Evolutionary conservation across 2,329 filamentous ascomycete genomes (phyloP).

Genomic region (Ceratocystis destructans): DNA sequence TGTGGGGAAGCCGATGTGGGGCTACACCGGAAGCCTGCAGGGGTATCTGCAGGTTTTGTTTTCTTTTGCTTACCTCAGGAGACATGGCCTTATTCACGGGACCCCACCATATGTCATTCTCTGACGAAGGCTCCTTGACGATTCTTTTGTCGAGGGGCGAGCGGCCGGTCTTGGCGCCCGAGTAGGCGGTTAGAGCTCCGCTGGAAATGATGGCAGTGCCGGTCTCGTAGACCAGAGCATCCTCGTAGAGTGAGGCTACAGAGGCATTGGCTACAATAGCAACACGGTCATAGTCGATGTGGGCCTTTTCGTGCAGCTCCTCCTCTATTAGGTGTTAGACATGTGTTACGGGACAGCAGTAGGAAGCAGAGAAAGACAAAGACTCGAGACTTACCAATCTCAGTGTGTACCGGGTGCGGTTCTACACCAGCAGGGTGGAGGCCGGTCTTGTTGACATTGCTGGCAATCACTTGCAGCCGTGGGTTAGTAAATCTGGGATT

Average conservation of each 20-base stretch:
- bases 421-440: constrained; percentile 83
- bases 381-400: constrained; percentile 49
- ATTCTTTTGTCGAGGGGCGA: constrained; percentile 96
- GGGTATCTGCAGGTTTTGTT: background rate
- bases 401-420: constrained; percentile 81
- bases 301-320: constrained; percentile 90
- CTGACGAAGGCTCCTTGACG: constrained; percentile 77
- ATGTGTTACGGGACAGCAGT: background rate
- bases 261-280: constrained; percentile 95
- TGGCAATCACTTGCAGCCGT: constrained; percentile 35
- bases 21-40: background rate
- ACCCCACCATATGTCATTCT: constrained; percentile 96
- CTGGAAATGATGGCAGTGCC: constrained; percentile 94
- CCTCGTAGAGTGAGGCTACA: constrained; percentile 92
- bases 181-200: constrained; percentile 92
- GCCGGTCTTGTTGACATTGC: constrained; percentile 74
- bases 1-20: constrained; percentile 11
- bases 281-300: constrained; percentile 98
- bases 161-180: constrained; percentile 92
- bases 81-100: constrained; percentile 99
- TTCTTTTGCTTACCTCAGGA: constrained; percentile 56
- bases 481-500: constrained; percentile 15
- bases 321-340: constrained; percentile 44
- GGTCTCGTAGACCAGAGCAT: constrained; percentile 90
- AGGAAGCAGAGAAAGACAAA: background rate